Conservation (phyloP, 192 early-diverging fungal genomes). For the Pecoramyces ruminantium region DNA sequence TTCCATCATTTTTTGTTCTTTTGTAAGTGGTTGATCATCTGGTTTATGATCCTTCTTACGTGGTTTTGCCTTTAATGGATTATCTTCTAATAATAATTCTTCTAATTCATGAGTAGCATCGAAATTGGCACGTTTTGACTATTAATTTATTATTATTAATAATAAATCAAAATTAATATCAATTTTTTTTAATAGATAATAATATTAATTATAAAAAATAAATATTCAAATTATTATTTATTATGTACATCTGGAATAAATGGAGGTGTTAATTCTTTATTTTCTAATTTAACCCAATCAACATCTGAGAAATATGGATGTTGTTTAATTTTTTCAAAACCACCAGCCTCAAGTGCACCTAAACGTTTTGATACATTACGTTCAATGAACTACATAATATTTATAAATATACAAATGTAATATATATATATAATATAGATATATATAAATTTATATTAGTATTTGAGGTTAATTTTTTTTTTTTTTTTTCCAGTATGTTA, state of each 20-base stretch:
- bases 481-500: too few relatives aligned
- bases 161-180: too few relatives aligned
- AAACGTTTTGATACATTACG: constrained; percentile 60
- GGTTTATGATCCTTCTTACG: constrained; percentile 18
- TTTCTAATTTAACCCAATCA: constrained; percentile 58
- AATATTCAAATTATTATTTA: neutral
- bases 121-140: constrained; percentile 81
- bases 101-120: constrained; percentile 93
- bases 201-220: constrained; percentile 2
- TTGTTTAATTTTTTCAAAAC: constrained; percentile 40
- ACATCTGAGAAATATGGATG: constrained; percentile 68
- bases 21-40: neutral
- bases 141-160: neutral
- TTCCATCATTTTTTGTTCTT: neutral
- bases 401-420: neutral
- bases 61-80: constrained; percentile 69
- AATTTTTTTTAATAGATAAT: too few relatives aligned
- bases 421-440: too few relatives aligned
- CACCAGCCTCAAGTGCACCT: constrained; percentile 52
- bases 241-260: constrained; percentile 68
- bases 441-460: too few relatives aligned
- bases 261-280: constrained; percentile 53
- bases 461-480: too few relatives aligned
- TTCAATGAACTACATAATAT: constrained; percentile 35
- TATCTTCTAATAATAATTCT: constrained; percentile 90